Percentiles rank a stretch among this genome's conserved stretches.
These are phyloP conservation scores for Polygonum maritimum DNA, from an alignment of 148 eudicot genomes.

Conservation along the genomic window DNA sequence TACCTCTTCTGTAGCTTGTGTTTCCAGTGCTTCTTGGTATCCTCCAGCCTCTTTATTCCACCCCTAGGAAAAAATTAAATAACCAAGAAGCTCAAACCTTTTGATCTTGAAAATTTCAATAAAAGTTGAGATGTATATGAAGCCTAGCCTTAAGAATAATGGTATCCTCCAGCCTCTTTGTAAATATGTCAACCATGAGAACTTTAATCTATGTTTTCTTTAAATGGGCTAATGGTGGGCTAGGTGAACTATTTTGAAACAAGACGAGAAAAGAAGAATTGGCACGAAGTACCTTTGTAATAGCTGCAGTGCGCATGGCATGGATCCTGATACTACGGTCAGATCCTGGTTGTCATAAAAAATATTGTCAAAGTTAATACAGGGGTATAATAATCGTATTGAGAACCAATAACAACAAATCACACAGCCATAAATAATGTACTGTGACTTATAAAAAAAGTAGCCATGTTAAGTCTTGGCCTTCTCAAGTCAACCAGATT, in stretches of 20 bases:
- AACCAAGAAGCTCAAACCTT: conserved; percentile 12
- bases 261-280: neutral
- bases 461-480: too few relatives aligned
- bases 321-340: conserved; percentile 67
- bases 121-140: neutral
- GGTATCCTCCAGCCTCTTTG: too few relatives aligned
- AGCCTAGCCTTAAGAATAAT: neutral
- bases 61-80: conserved; percentile 29
- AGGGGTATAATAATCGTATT: neutral
- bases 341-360: conserved; percentile 34
- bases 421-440: neutral
- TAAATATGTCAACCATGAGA: neutral
- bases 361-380: neutral
- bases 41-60: conserved; percentile 58
- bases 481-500: too few relatives aligned
- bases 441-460: neutral
- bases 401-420: neutral
- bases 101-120: neutral
- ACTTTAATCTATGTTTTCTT: neutral
- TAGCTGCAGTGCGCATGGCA: conserved; percentile 78
- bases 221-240: neutral
- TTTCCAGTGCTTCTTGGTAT: conserved; percentile 37
- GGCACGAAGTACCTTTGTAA: conserved; percentile 60
- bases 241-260: neutral
- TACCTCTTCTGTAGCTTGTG: conserved; percentile 51